phyloP scores from a whole-genome alignment of 768 basidiomycete genomes.

The Leucocoprinus leucothites region DNA sequence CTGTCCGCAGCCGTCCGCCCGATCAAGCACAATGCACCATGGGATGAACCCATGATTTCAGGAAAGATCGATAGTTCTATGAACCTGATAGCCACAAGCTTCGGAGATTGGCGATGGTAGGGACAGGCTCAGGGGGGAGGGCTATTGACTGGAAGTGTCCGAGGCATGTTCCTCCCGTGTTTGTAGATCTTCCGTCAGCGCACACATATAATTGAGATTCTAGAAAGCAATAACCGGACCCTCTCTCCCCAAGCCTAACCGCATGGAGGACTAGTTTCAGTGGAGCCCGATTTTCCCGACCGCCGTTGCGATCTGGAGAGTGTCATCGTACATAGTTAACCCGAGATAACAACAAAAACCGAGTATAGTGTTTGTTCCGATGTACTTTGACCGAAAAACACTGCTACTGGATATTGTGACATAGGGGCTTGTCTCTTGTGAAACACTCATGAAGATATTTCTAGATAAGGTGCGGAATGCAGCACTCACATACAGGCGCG shows the following conservation, averaged over 20 bases:
- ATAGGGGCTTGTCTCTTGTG: background rate
- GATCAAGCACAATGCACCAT: background rate
- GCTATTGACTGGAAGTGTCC: too few species aligned
- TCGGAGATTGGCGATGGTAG: too few species aligned
- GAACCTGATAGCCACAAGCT: too few species aligned
- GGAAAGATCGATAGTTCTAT: background rate
- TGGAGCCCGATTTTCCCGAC: too few species aligned
- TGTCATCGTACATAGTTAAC: background rate
- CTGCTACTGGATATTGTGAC: background rate
- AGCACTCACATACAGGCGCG: background rate
- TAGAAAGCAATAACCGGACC: background rate
- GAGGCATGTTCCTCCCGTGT: too few species aligned
- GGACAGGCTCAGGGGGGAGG: too few species aligned
- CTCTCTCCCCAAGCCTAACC: background rate
- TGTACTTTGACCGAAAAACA: too few species aligned
- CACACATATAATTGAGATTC: background rate
- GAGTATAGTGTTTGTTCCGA: too few species aligned
- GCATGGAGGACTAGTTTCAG: background rate
- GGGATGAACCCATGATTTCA: background rate
- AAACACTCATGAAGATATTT: background rate
- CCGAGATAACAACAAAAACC: background rate
- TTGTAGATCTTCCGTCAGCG: too few species aligned
- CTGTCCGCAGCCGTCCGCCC: background rate
- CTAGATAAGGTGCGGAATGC: background rate
- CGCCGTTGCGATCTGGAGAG: background rate